Evolutionary conservation across 805 yeast genomes (phyloP), one percentile per base, ranked within the genome.

Genomic region (Lachancea dasiensis): DNA sequence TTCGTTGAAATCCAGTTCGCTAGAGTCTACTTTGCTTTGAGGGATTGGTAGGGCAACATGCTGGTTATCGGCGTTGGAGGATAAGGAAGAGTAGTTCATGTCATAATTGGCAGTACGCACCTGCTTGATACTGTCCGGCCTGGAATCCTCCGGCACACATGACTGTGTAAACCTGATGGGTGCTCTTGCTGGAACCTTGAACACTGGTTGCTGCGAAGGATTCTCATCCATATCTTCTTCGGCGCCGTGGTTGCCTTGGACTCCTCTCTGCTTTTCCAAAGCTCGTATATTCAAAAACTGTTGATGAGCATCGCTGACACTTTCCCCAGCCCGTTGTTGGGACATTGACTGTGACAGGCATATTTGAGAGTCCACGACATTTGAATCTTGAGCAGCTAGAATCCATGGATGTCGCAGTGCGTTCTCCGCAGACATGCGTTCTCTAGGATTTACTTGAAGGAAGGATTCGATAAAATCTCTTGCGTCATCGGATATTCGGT

Each of bases 321-420:
- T 59, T 37, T 64, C 68, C n/a, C 65, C 40, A 27, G 69, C 46
- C 37, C 67, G 72, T 49, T 80, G 86, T 50, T 79, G 85, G 1
- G 84, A 77, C 45, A 79, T 79, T 9, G 84, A 78, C 52, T 80
- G 86, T 4, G 86, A 79, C 36, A 82, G 60, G 46, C 86, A 78
- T 3, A 79, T 65, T 38, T 72, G 68, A 13, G 67, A 58, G 9
- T 40, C 41, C 3, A 43, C 17, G 5, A 23, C 31, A 31, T 17
- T 38, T 21, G 23, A 47, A 24, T 5, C 21, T 18, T 25, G 34
- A 10, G 43, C 48, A 42, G 47, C 44, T 22, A 44, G 58, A n/a
- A 90, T 66, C 98, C 98, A 92, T 3, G 81, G 81, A 56, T 86
- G 95, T 14, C 65, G 56, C 31, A 90, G 66, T 0, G 97, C 97